Evolutionary conservation across 2,329 filamentous ascomycete species (phyloP), one percentile per base, ranked within the genome.

Genomic region (Colletotrichum spinosum): DNA sequence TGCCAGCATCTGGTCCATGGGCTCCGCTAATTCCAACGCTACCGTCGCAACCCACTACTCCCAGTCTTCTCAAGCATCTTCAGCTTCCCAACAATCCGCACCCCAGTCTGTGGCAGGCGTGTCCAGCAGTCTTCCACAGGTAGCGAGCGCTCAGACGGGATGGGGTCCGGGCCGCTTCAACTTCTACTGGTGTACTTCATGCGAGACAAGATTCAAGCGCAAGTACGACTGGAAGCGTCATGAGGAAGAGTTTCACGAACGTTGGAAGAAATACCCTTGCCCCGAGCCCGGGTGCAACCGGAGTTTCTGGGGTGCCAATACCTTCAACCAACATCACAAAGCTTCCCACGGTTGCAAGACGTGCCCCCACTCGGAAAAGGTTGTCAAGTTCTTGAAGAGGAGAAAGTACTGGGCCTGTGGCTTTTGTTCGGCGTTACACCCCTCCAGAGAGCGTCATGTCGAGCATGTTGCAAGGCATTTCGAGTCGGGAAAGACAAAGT

Each of bases 141-240:
- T 69, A 52, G 63, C 66, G 38, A 68, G 61, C 57, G 65, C 67
- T 25, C 67, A 69, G 46, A 68, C 65, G 8, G 67, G 67, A 34
- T 69, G 67, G 67, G 67, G 67, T 15, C 67, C 67, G 6, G 64
- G 70, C 45, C 53, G 65, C 13, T 69, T 71, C 66, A 84, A 85
- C 67, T 81, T 84, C 35, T 86, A 86, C 74, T 86, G 83, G 83
- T 86, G 84, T 71, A 86, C 84, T 5, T 84, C 83, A 15, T 86
- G 83, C 75, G 87, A 90, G 73, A 89, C 88, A 53, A 88, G 86
- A 50, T 88, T 90, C 72, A 88, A 88, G 78, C 84, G 87, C 69
- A 90, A 90, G 73, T 88, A 89, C 68, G 88, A 90, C 74, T 91
- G 86, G 89, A 90, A 90, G 75, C 84, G 87, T 38, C 89, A 91